Evolutionary conservation across 176 grass and related monocot genomes (phyloP).

Genomic region (Pontederia paniculata): DNA sequence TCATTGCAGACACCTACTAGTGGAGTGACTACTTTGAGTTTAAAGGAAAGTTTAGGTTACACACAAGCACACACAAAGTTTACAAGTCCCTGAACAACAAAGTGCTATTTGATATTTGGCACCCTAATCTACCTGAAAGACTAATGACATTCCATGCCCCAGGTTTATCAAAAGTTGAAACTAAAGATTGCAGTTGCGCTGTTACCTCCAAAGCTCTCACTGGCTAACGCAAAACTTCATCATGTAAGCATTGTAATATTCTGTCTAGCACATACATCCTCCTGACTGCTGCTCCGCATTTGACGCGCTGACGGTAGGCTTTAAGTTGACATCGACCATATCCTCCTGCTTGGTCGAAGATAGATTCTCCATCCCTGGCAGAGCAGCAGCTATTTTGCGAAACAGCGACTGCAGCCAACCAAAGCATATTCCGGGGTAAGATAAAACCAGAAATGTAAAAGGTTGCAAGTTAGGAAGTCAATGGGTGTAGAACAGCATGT

Average conservation of each 20-base stretch:
- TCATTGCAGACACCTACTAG: too few relatives aligned
- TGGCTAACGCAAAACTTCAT: neutral
- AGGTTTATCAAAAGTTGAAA: too few relatives aligned
- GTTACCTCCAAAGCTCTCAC: neutral
- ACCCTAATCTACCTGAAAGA: too few relatives aligned
- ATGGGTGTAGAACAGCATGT: neutral
- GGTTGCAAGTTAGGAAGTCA: neutral
- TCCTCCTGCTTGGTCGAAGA: conserved; percentile 54
- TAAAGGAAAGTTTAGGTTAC: too few relatives aligned
- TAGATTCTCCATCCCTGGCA: conserved; percentile 56
- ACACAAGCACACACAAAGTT: too few relatives aligned
- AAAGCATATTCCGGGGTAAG: neutral
- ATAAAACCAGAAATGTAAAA: neutral
- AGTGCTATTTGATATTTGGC: too few relatives aligned
- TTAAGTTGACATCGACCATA: conserved; percentile 74
- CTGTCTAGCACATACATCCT: conserved; percentile 46
- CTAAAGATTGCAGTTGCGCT: too few relatives aligned
- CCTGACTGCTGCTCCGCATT: conserved; percentile 33
- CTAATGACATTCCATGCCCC: too few relatives aligned
- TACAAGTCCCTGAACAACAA: too few relatives aligned
- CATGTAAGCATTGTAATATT: neutral
- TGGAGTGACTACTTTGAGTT: too few relatives aligned
- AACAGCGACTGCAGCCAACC: conserved; percentile 43
- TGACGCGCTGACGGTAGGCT: conserved; percentile 19
- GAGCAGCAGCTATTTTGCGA: conserved; percentile 54